Evolutionary conservation across 1,284 basidiomycete species (phyloP), one percentile per base, ranked within the genome.

Genomic region (Neolentinus lepideus): DNA sequence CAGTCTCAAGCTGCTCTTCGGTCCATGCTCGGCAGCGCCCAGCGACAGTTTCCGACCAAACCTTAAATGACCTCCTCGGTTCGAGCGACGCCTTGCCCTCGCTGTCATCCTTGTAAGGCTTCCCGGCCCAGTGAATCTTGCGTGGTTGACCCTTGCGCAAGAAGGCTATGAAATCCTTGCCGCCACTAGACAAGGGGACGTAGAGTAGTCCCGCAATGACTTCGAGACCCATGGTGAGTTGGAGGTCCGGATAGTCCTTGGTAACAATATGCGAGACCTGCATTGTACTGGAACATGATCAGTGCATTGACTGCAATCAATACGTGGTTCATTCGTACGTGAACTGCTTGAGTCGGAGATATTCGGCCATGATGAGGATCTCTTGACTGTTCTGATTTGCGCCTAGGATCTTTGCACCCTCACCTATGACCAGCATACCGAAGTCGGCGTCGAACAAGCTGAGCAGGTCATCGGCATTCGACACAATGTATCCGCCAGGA

Each of bases 1-100:
- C 92, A 2, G 91, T 93, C 69, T 94, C 92, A 50, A 94, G 70
- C 67, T 94, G 90, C 64, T 94, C 91, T 58, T 94, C 90, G 11
- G 88, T 87, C 92, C 92, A 96, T 3, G 76, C 75, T 31, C 88
- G 76, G 62, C 82, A 87, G 46, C 83, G 76, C 2, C 90, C 91
- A 21, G 81, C 78, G 9, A 94, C 84, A 1, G 76, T 85, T 69
- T 94, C 88, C 0, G 83, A 83, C 92, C 92, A 95, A 2, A 80
- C 78, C 70, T 85, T 90, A 77, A 94, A 94, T 1, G 88, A 91
- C 60, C 79, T 84, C 27, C 90, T 75, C 0, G 90, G 90, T 65
- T 92, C 88, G 1, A 94, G 71, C 6, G 70, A 66, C 2, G 75
- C 72, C 9, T 64, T 70, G 14, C 64, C 57, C 0, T 62, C 61